A percentile compares a stretch with the other conserved stretches of the same genome.
These are phyloP conservation scores for Eucalyptus fibrosa DNA, from an alignment of 345 rosid species.

Conservation along the genomic window DNA sequence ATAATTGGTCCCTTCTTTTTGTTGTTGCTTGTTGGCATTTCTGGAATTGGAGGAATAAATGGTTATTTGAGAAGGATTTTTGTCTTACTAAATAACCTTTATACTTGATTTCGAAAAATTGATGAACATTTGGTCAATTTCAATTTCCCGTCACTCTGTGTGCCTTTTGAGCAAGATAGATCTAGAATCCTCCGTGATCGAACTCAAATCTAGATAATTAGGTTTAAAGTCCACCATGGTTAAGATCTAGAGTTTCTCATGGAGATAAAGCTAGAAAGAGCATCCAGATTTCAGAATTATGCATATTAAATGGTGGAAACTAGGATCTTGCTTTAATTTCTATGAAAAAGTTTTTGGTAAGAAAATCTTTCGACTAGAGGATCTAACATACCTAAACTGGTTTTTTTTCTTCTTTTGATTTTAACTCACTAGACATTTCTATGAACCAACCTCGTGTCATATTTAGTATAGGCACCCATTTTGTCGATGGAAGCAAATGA, in stretches of 20 bases:
- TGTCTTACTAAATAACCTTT: too few relatives aligned
- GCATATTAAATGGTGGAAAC: neutral
- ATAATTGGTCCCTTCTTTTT: too few relatives aligned
- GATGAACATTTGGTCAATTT: neutral
- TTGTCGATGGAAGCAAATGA: accelerated
- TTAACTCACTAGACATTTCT: neutral
- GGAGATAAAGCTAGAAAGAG: neutral
- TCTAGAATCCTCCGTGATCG: neutral
- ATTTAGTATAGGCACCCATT: neutral
- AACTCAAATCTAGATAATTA: accelerated
- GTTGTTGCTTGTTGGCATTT: too few relatives aligned
- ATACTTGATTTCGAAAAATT: neutral
- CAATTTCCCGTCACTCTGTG: accelerated
- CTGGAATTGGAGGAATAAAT: too few relatives aligned
- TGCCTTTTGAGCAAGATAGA: neutral
- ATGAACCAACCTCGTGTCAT: neutral
- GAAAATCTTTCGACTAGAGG: too few relatives aligned
- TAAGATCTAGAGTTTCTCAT: neutral
- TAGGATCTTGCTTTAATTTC: neutral
- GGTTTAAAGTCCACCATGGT: accelerated
- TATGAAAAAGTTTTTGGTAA: neutral
- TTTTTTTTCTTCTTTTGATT: neutral
- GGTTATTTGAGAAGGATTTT: too few relatives aligned
- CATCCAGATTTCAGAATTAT: too few relatives aligned
- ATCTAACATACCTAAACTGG: neutral